Evolutionary conservation across 805 yeast species (phyloP), one percentile per base, ranked within the genome.

Genomic region (Scheffersomyces spartinae): DNA sequence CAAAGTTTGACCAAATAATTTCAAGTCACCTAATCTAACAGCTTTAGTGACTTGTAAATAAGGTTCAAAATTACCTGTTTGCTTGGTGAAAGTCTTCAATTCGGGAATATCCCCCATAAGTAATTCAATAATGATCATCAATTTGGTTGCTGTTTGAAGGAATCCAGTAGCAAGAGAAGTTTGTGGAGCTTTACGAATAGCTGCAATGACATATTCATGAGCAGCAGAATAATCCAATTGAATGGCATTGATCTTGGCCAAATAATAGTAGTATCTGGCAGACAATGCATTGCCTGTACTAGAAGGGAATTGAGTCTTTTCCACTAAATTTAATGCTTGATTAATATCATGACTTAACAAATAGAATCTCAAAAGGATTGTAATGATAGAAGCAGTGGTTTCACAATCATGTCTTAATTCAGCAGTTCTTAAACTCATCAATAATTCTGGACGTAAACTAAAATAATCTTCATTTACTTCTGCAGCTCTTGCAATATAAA

Each of bases 101-200:
- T 84, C 95, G 10, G 98, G 98, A 38, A 91, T 78, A 42, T 91
- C 98, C 31, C 99, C 98, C 72, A 88, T 86, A 42, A 91, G 71
- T 45, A 91, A 64, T 56, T 91, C 95, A 41, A 91, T 82, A 31
- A 86, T 67, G 34, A 88, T 80, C 46, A 74, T 79, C 39, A 91
- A 68, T 58, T 91, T 91, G 38, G 86, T 74, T 3, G 95, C 91
- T 26, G 81, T 72, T 54, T 86, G 95, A 36, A 85, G 52, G 49
- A 91, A 91, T 2, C 98, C 98, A 22, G 67, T 52, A 6, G 95
- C 84, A 32, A 75, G 71, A 22, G 70, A 65, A 1, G 94, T 82
- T 51, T 84, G 95, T 15, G 99, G 97, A 7, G 94, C 86, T 51
- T 91, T 91, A 60, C 98, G 77, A 27, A 86, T 79, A 2, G 98